Evolutionary conservation across 2,329 filamentous ascomycete species (phyloP).

Genomic region (Aureobasidium melanogenum): DNA sequence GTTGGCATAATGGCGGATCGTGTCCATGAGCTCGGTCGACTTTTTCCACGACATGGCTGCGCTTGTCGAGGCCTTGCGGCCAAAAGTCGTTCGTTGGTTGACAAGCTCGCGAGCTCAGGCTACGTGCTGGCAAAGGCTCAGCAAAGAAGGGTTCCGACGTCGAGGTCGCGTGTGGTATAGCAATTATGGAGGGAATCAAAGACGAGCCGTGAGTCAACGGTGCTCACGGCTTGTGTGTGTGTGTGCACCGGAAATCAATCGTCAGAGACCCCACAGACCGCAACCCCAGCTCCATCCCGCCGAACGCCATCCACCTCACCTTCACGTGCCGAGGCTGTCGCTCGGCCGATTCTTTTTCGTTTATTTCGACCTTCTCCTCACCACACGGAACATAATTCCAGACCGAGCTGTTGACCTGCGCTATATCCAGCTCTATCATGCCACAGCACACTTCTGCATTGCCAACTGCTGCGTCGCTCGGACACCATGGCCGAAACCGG

Average conservation of each 20-base stretch:
- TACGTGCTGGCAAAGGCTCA: not conserved
- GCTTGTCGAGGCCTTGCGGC: slow-evolving; percentile 14
- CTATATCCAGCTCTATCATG: not conserved
- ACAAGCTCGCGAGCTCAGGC: slow-evolving; percentile 9
- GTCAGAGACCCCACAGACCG: not conserved
- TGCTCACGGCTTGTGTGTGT: not conserved
- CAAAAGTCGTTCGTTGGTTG: not conserved
- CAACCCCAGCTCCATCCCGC: not conserved
- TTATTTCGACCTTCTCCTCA: not conserved
- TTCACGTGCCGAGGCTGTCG: not conserved
- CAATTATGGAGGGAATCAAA: not conserved
- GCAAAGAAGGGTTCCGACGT: not conserved
- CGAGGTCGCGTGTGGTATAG: not conserved
- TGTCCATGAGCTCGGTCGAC: slow-evolving; percentile 85
- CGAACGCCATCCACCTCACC: not conserved
- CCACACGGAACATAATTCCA: not conserved
- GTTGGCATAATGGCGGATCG: slow-evolving; percentile 92
- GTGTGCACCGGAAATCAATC: not conserved
- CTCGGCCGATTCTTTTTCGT: not conserved
- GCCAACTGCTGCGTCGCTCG: not conserved
- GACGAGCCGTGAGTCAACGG: not conserved
- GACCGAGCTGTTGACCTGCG: not conserved
- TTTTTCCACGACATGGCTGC: slow-evolving; percentile 81
- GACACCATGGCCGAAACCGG: not conserved
- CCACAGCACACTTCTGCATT: not conserved